Conservation (phyloP, 1,284 basidiomycete species). For the Ustilago cynodontis region DNA sequence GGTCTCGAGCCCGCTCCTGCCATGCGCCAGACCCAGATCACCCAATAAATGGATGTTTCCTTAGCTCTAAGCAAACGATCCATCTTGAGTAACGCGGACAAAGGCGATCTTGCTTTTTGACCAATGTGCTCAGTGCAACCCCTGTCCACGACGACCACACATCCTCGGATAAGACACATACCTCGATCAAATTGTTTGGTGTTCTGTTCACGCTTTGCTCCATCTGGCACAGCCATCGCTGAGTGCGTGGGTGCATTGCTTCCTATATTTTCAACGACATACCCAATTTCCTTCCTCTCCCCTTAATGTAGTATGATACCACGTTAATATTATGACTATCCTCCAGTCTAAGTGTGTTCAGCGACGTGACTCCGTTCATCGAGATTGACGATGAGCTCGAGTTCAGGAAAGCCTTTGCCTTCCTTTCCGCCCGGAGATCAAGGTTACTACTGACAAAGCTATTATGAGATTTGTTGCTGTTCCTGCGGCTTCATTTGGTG, state of each 20-base stretch:
- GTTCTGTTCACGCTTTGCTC: not conserved
- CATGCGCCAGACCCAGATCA: slow-evolving; percentile 37
- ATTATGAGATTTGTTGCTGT: no score
- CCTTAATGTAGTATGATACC: slow-evolving; percentile 15
- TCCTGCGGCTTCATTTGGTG: no score
- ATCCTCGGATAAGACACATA: no score
- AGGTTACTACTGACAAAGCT: no score
- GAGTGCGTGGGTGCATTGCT: not conserved
- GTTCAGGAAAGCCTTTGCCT: no score
- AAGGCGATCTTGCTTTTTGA: not conserved
- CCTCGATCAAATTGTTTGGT: no score
- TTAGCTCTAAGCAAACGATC: not conserved
- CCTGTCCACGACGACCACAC: no score
- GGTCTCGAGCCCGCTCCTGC: slow-evolving; percentile 36
- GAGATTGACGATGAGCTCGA: no score
- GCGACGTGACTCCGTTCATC: no score
- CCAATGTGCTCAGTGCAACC: not conserved
- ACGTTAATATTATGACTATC: slow-evolving; percentile 15
- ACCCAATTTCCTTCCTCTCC: slow-evolving; percentile 18
- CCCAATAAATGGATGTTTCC: slow-evolving; percentile 32
- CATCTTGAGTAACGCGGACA: no score
- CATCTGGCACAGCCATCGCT: not conserved
- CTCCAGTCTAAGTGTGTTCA: not conserved
- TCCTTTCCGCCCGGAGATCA: no score
- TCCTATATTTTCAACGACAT: slow-evolving; percentile 13